A percentile compares a stretch with the other conserved stretches of the same genome.
These are phyloP conservation scores for Theileria sp. DNA, from an alignment of 169 alveolate genomes.

Conservation along the genomic window DNA sequence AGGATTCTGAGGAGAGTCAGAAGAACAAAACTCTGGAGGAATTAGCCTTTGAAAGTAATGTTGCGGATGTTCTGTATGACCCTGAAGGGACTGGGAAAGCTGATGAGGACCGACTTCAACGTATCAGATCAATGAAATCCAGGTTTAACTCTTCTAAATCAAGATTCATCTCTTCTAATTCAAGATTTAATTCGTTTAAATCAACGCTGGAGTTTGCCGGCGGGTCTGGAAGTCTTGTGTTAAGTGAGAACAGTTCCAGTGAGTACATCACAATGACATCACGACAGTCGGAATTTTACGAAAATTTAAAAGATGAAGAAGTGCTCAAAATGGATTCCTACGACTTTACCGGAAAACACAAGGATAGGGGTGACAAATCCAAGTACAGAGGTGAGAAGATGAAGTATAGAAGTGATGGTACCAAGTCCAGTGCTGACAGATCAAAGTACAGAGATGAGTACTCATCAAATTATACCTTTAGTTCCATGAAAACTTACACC, in stretches of 20 bases:
- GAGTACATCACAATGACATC: neutral
- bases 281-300: neutral
- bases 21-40: constrained; percentile 34
- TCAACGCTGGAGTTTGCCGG: neutral
- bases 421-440: neutral
- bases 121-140: neutral
- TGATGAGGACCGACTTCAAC: neutral
- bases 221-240: neutral
- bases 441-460: neutral
- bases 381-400: too few species aligned
- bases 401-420: too few species aligned
- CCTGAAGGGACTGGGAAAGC: constrained; percentile 6
- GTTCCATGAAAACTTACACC: neutral
- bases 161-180: neutral
- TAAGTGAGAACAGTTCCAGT: neutral
- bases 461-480: neutral
- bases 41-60: constrained; percentile 17
- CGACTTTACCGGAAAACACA: neutral
- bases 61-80: neutral
- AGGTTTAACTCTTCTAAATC: neutral
- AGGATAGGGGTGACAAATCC: too few species aligned
- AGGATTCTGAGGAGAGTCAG: constrained; percentile 20
- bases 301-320: neutral
- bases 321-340: neutral
- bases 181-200: neutral